Base-by-base conservation (phyloP, 306 rosid species). In the Ceratonia siliqua region DNA sequence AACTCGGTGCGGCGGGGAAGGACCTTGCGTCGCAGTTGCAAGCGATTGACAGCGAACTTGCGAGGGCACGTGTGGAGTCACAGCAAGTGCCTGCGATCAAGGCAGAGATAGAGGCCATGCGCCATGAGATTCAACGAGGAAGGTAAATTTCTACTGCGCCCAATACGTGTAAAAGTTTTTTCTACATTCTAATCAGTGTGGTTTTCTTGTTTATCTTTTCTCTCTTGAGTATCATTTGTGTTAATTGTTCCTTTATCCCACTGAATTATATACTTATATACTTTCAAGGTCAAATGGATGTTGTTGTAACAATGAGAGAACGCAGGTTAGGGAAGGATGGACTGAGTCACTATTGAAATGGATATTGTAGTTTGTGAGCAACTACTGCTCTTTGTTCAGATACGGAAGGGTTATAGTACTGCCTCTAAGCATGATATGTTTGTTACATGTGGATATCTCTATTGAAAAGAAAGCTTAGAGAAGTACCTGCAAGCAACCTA, bases 61-160 rank as follows among this genome's bases (percentile, higher is more conserved):
- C 33, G 14, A 80, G 59, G 73, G 82, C 80, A 2, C 84, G 85
- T 10, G 61, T 64, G 11, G 96, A 87, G 35, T 70, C 85, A n/a
- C 76, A 82, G 65, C 74, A 70, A 5, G 62, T 88, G 69, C 77
- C 74, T 17, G 70, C 59, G 4, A 82, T 90, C 59, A 86, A 87
- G 77, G 74, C 70, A 9, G 95, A 94, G 36, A 85, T 87, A 61
- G 89, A 88, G 55, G 78, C 66, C 17, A 28, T 90, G 79, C 87
- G 82, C 49, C 83, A 25, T 50, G 97, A 94, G 65, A 83, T 87
- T 84, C 88, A 86, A 73, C 89, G 82, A 30, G 97, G 99, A 90
- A 87, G 99, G 99, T 94, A 83, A 15, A 12, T 8, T 81, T 69
- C 61, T n/a, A 1, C 28, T 2, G 1, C 18, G 32, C 61, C 20